Conservation (phyloP, 148 eudicot genomes). For the Talinum fruticosum region DNA sequence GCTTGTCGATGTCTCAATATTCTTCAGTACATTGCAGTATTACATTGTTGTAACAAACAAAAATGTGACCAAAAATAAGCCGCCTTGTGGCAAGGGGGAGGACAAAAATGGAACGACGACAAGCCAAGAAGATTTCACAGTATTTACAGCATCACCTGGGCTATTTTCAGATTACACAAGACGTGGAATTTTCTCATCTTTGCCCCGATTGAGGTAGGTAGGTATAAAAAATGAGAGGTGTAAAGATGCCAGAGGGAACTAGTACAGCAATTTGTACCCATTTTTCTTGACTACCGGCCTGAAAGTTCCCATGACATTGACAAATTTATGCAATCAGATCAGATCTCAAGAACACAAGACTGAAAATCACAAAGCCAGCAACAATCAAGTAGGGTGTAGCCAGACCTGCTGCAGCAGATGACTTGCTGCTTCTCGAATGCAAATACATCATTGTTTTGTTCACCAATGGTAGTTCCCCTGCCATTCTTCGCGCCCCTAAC, state of each 20-base stretch:
- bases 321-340: conserved; percentile 11
- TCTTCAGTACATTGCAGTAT: background rate
- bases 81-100: background rate
- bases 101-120: background rate
- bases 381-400: conserved; percentile 23
- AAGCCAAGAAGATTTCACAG: background rate
- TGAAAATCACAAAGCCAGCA: conserved; percentile 18
- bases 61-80: conserved; percentile 12
- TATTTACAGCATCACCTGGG: conserved; percentile 25
- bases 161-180: conserved; percentile 16
- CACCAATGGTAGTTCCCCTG: conserved; percentile 86
- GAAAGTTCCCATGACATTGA: conserved; percentile 24
- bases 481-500: conserved; percentile 55
- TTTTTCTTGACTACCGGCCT: conserved; percentile 36
- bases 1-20: background rate
- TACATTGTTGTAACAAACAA: background rate
- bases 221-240: background rate
- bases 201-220: conserved; percentile 4
- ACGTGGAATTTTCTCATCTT: conserved; percentile 14
- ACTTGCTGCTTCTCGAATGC: conserved; percentile 30
- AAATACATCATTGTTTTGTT: conserved; percentile 85
- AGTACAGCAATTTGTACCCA: conserved; percentile 9
- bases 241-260: conserved; percentile 1
- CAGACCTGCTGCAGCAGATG: conserved; percentile 41
- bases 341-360: conserved; percentile 21